These are phyloP conservation scores for Penicillium ochrochloron DNA, from an alignment of 495 filamentous ascomycete species.

Conservation along the genomic window DNA sequence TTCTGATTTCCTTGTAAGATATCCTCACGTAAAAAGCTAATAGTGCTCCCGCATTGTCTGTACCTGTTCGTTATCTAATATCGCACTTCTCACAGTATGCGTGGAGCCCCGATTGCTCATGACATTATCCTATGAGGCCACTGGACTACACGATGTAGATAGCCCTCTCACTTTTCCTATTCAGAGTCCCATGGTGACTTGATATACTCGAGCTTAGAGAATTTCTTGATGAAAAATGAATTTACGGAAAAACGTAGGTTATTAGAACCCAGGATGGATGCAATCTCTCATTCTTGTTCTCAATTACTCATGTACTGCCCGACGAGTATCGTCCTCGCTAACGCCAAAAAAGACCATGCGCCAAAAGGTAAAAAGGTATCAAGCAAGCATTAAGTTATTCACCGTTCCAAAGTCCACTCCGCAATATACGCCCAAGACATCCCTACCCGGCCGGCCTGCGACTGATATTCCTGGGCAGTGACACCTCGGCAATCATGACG, in stretches of 20 bases:
- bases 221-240: too few relatives aligned
- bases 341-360: background rate
- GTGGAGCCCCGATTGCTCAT: too few relatives aligned
- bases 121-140: too few relatives aligned
- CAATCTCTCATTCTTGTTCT: background rate
- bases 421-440: conserved; percentile 67
- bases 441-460: conserved; percentile 59
- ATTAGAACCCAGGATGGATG: background rate
- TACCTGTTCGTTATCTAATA: too few relatives aligned
- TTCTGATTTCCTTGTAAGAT: too few relatives aligned
- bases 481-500: conserved; percentile 70
- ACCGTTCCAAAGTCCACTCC: conserved; percentile 69
- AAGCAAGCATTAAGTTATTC: background rate
- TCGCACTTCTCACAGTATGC: too few relatives aligned
- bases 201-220: too few relatives aligned
- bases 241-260: background rate
- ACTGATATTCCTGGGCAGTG: conserved; percentile 65
- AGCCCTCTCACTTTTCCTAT: too few relatives aligned
- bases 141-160: too few relatives aligned
- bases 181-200: too few relatives aligned
- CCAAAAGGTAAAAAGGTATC: conserved; percentile 1
- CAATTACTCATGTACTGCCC: background rate
- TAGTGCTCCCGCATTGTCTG: too few relatives aligned
- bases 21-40: too few relatives aligned
- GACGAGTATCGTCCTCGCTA: background rate